These are phyloP conservation scores for Leishmania tarentolae DNA, from an alignment of 208 protist genomes.

Conservation along the genomic window DNA sequence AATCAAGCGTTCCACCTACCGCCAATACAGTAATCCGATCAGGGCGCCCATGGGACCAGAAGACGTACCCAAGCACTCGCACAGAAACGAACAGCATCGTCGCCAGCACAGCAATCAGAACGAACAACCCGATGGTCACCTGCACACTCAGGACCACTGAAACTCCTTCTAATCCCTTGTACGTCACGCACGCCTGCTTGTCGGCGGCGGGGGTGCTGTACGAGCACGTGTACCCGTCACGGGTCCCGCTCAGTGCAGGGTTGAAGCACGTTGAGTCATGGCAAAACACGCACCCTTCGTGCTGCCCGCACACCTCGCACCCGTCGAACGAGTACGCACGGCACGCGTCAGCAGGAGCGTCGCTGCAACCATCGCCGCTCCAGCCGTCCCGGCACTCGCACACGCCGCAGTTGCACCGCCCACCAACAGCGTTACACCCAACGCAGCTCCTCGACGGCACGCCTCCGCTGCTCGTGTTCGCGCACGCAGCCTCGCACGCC, in stretches of 20 bases:
- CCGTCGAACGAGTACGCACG: constrained; percentile 39
- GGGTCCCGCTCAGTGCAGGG: constrained; percentile 24
- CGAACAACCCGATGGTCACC: not conserved
- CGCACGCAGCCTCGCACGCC: constrained; percentile 10
- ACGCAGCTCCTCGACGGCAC: constrained; percentile 3
- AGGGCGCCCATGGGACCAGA: not conserved
- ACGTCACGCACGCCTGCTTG: constrained; percentile 20
- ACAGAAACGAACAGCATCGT: not conserved
- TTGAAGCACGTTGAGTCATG: constrained; percentile 49
- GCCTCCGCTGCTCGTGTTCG: not conserved
- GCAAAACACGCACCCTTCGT: constrained; percentile 44
- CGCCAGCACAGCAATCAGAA: not conserved
- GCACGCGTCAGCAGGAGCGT: constrained; percentile 34
- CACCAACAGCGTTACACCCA: constrained; percentile 13
- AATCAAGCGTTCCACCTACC: not conserved
- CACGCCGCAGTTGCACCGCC: constrained; percentile 31
- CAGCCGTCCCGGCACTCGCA: constrained; percentile 30
- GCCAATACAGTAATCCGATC: not conserved
- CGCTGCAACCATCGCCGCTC: constrained; percentile 26
- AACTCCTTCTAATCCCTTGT: not conserved
- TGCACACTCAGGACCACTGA: not conserved
- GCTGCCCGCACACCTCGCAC: constrained; percentile 35
- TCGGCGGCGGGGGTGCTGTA: constrained; percentile 27
- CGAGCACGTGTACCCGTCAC: constrained; percentile 40
- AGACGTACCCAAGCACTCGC: not conserved